Percentiles rank a stretch among this genome's conserved stretches.
These are phyloP conservation scores for Tephrocybe sp. DNA, from an alignment of 768 basidiomycete species.

Conservation along the genomic window DNA sequence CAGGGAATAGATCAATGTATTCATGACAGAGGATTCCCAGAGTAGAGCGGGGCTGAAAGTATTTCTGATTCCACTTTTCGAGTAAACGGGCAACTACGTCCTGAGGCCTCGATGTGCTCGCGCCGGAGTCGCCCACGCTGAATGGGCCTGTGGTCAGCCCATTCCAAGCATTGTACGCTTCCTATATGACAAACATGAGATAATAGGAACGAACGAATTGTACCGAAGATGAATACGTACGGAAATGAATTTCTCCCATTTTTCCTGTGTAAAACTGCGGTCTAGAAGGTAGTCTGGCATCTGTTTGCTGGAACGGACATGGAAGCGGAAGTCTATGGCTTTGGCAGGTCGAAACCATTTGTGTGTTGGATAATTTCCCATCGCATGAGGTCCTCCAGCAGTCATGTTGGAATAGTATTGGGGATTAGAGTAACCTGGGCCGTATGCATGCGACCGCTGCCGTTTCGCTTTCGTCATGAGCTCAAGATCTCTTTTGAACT, in stretches of 20 bases:
- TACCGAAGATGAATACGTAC: too few relatives aligned
- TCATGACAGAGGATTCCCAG: conserved; percentile 19
- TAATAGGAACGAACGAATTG: too few relatives aligned
- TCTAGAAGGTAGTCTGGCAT: conserved; percentile 15
- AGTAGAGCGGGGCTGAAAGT: conserved; percentile 15
- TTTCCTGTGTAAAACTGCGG: conserved; percentile 11
- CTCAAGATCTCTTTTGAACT: conserved; percentile 18
- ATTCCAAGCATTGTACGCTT: conserved; percentile 18
- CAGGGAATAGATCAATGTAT: conserved; percentile 18
- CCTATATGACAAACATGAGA: conserved; percentile 13
- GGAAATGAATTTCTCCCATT: conserved; percentile 21
- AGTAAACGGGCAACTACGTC: conserved; percentile 19
- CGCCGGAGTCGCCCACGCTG: neutral
- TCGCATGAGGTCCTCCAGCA: neutral
- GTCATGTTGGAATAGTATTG: neutral
- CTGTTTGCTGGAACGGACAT: neutral
- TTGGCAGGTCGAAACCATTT: conserved; percentile 14
- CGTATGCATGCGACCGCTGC: neutral
- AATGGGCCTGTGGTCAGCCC: neutral
- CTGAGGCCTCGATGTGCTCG: conserved; percentile 19
- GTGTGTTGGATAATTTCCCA: neutral
- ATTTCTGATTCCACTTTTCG: conserved; percentile 19
- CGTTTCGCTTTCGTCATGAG: neutral
- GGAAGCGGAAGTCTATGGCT: conserved; percentile 22
- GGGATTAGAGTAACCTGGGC: neutral